Evolutionary conservation across 768 basidiomycete genomes (phyloP).

Genomic region (Erythrobasidium yunnanense): DNA sequence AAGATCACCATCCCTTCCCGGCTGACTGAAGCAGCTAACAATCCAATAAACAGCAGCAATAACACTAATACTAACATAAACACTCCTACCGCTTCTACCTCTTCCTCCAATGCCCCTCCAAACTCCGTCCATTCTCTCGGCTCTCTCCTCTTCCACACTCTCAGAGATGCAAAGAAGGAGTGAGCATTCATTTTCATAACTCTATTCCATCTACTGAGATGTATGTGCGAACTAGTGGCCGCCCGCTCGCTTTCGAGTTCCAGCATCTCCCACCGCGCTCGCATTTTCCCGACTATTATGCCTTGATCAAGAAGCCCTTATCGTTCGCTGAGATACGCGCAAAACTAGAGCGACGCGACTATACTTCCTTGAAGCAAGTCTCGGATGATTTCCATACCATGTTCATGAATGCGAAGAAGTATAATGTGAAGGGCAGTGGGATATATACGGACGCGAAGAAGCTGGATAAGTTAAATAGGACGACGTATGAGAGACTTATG

Average conservation of each 20-base stretch:
- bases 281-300: conserved; percentile 33
- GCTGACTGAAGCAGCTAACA: background rate
- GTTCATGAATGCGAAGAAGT: conserved; percentile 37
- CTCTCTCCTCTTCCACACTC: background rate
- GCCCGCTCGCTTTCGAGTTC: conserved; percentile 25
- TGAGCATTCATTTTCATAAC: background rate
- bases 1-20: conserved; percentile 17
- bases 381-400: conserved; percentile 24
- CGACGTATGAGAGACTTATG: conserved; percentile 27
- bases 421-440: conserved; percentile 32
- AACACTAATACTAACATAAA: background rate
- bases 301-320: conserved; percentile 35
- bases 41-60: background rate
- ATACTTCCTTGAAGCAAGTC: background rate
- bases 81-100: too few relatives aligned
- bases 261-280: conserved; percentile 26
- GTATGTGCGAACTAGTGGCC: background rate
- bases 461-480: conserved; percentile 31
- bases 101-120: background rate
- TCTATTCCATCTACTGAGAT: background rate
- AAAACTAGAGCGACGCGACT: conserved; percentile 31
- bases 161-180: background rate
- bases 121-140: background rate
- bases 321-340: conserved; percentile 29
- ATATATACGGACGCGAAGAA: conserved; percentile 35